phyloP scores from a whole-genome alignment of 2,329 filamentous ascomycete genomes.

The Botrytis paeoniae region DNA sequence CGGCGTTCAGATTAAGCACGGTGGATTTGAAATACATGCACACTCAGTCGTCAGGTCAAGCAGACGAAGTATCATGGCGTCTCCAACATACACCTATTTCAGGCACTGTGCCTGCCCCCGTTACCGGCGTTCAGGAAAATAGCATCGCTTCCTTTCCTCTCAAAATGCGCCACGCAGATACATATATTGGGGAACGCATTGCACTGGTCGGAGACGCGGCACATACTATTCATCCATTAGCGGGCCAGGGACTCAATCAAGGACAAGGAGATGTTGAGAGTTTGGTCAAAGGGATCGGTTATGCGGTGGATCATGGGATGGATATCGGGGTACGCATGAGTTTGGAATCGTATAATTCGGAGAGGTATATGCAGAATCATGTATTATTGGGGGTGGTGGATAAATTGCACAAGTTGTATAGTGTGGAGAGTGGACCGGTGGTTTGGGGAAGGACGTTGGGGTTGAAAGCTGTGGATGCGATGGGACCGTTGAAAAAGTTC shows the following conservation, averaged over 20 bases:
- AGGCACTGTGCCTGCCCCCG: constrained; percentile 60
- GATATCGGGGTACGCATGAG: constrained; percentile 78
- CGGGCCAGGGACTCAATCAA: constrained; percentile 91
- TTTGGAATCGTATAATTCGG: constrained; percentile 75
- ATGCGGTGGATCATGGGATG: constrained; percentile 76
- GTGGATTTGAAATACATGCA: constrained; percentile 84
- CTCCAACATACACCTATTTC: constrained; percentile 58
- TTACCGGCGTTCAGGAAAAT: constrained; percentile 70
- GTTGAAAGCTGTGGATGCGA: constrained; percentile 68
- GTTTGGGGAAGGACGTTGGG: constrained; percentile 78
- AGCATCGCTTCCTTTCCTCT: constrained; percentile 88
- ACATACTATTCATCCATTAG: constrained; percentile 91
- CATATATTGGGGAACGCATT: constrained; percentile 85
- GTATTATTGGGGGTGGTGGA: constrained; percentile 77
- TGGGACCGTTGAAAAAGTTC: constrained; percentile 75
- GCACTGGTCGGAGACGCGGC: constrained; percentile 92
- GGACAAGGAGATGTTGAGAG: constrained; percentile 86
- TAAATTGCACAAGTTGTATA: constrained; percentile 90
- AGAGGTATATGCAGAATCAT: constrained; percentile 80
- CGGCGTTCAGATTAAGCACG: constrained; percentile 78
- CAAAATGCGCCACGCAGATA: constrained; percentile 87
- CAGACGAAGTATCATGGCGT: constrained; percentile 82
- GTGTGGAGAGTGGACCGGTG: constrained; percentile 73
- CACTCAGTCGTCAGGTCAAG: constrained; percentile 55
- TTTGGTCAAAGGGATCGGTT: constrained; percentile 70